phyloP scores from a whole-genome alignment of 306 rosid genomes.

The Dryas alaskensis region DNA sequence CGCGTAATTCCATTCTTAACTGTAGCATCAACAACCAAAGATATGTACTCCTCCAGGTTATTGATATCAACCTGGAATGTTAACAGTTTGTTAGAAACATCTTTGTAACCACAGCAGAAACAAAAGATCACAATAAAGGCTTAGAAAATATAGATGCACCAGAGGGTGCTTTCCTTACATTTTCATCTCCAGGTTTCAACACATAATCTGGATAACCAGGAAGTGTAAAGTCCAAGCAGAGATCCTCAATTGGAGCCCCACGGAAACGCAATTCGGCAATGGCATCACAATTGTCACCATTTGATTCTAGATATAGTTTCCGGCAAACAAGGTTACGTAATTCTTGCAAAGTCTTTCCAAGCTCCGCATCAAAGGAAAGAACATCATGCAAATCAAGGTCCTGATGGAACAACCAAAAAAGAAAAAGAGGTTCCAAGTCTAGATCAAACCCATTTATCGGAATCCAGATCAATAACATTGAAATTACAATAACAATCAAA shows the following conservation, averaged over 20 bases:
- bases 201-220: conserved; percentile 91
- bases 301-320: conserved; percentile 59
- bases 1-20: conserved; percentile 79
- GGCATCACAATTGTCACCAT: conserved; percentile 36
- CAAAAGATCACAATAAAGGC: not conserved
- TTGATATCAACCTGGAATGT: conserved; percentile 73
- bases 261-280: conserved; percentile 48
- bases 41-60: conserved; percentile 87
- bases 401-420: conserved; percentile 39
- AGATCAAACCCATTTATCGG: not conserved
- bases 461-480: not conserved
- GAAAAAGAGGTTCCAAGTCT: not conserved
- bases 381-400: conserved; percentile 97
- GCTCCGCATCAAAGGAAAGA: conserved; percentile 77
- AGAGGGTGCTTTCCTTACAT: conserved; percentile 40
- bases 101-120: conserved; percentile 2
- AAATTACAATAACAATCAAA: not conserved
- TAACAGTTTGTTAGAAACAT: conserved; percentile 10
- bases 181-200: conserved; percentile 79
- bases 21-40: conserved; percentile 78
- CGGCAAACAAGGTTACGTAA: conserved; percentile 73
- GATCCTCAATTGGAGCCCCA: conserved; percentile 80
- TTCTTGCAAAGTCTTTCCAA: conserved; percentile 91
- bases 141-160: not conserved
- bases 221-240: conserved; percentile 78